A percentile compares a stretch with the other conserved stretches of the same genome.
These are phyloP conservation scores for Pyrus pyrifolia DNA, from an alignment of 306 rosid species.

Conservation along the genomic window DNA sequence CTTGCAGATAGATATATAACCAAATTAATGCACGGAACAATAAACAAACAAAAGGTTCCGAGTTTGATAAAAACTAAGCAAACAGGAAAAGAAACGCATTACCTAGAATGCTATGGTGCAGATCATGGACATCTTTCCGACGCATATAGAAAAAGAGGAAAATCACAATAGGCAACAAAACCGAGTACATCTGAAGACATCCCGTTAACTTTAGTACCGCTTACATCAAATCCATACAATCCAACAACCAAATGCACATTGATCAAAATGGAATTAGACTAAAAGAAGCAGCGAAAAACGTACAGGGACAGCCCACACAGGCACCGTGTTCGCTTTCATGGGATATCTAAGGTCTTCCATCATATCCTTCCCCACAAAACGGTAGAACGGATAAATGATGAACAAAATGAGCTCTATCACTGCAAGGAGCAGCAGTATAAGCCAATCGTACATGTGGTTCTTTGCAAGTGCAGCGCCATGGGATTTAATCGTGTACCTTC, in stretches of 20 bases:
- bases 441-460: conserved; percentile 70
- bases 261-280: background rate
- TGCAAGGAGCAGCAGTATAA: conserved; percentile 60
- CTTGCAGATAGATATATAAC: background rate
- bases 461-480: conserved; percentile 81
- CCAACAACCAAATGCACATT: background rate
- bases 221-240: background rate
- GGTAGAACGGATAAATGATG: conserved; percentile 62
- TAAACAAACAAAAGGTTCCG: background rate
- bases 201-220: background rate
- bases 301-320: conserved; percentile 90
- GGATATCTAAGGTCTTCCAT: conserved; percentile 86
- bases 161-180: conserved; percentile 65
- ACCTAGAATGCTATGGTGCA: conserved; percentile 85
- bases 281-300: conserved; percentile 9
- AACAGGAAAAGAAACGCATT: background rate
- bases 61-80: background rate
- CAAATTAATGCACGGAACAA: background rate
- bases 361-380: conserved; percentile 90
- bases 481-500: conserved; percentile 58
- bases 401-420: conserved; percentile 42
- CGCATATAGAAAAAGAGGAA: conserved; percentile 59
- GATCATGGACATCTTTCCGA: conserved; percentile 79
- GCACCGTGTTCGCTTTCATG: conserved; percentile 72
- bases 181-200: conserved; percentile 58